These are phyloP conservation scores for Neurospora intermedia DNA, from an alignment of 495 filamentous ascomycete genomes.

Conservation along the genomic window DNA sequence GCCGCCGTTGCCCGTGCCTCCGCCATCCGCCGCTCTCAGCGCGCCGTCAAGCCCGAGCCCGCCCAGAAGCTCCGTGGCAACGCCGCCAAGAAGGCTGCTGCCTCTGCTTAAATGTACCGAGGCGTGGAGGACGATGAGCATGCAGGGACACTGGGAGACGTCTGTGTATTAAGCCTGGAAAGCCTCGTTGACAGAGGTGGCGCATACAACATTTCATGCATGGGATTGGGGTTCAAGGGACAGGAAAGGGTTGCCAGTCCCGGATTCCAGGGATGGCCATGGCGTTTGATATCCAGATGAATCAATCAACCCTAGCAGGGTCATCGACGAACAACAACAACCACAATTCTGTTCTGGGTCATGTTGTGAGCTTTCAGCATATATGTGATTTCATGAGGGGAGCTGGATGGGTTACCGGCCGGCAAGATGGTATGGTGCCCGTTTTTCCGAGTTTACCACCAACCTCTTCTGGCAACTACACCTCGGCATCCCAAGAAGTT, in stretches of 20 bases:
- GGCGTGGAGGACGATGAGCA: conserved; percentile 3
- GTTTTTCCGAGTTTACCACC: neutral
- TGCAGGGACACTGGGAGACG: conserved; percentile 3
- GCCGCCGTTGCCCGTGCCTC: conserved; percentile 81
- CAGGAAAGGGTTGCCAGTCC: conserved; percentile 16
- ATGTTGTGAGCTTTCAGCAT: neutral
- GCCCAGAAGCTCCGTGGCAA: conserved; percentile 66
- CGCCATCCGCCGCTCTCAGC: conserved; percentile 72
- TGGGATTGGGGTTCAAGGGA: conserved; percentile 18
- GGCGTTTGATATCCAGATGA: conserved; percentile 30
- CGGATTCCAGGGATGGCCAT: conserved; percentile 24
- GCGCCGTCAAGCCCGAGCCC: conserved; percentile 62
- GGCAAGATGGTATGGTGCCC: neutral
- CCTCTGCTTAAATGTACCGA: conserved; percentile 11
- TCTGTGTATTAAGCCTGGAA: conserved; percentile 16
- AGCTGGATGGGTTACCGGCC: neutral
- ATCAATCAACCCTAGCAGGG: conserved; percentile 17
- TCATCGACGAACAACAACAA: conserved; percentile 1
- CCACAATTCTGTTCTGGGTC: neutral
- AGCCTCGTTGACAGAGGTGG: conserved; percentile 6
- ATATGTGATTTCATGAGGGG: neutral
- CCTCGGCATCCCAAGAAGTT: neutral
- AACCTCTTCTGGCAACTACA: neutral
- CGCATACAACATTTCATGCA: conserved; percentile 8
- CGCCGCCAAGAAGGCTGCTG: conserved; percentile 65